These are phyloP conservation scores for Phytophthora brassicae DNA, from an alignment of 352 stramenopile genomes.

Conservation along the genomic window DNA sequence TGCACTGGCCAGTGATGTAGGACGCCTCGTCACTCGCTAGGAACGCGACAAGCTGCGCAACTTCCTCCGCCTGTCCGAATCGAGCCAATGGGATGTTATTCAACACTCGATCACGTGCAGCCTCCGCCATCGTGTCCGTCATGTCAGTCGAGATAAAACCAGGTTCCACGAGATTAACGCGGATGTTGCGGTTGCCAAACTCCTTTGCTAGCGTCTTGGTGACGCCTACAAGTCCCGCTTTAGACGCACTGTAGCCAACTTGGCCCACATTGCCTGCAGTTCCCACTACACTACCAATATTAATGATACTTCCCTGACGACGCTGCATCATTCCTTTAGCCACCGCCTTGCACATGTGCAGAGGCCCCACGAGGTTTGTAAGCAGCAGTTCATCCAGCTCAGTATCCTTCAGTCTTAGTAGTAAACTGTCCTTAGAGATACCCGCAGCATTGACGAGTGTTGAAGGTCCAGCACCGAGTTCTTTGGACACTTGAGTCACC, in stretches of 20 bases:
- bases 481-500: constrained; percentile 44
- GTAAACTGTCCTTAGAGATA: constrained; percentile 66
- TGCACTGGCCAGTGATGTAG: constrained; percentile 87
- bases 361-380: constrained; percentile 75
- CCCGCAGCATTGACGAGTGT: constrained; percentile 80
- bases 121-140: constrained; percentile 60
- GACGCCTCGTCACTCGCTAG: constrained; percentile 69
- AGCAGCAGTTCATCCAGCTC: constrained; percentile 72
- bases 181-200: constrained; percentile 79
- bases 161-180: constrained; percentile 87
- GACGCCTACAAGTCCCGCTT: constrained; percentile 71
- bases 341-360: constrained; percentile 76
- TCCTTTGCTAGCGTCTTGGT: constrained; percentile 86
- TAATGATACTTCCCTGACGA: constrained; percentile 74
- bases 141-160: constrained; percentile 87
- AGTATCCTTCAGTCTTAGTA: constrained; percentile 58
- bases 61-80: constrained; percentile 67
- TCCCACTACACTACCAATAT: constrained; percentile 84
- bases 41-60: constrained; percentile 81
- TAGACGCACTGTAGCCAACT: constrained; percentile 82
- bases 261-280: constrained; percentile 74
- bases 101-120: constrained; percentile 49
- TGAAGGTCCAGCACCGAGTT: constrained; percentile 41
- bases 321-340: constrained; percentile 80
- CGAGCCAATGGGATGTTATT: constrained; percentile 59